Evolutionary conservation across 192 early-diverging fungal species (phyloP), one percentile per base, ranked within the genome.

Genomic region (Gorgonomyces haynaldii): DNA sequence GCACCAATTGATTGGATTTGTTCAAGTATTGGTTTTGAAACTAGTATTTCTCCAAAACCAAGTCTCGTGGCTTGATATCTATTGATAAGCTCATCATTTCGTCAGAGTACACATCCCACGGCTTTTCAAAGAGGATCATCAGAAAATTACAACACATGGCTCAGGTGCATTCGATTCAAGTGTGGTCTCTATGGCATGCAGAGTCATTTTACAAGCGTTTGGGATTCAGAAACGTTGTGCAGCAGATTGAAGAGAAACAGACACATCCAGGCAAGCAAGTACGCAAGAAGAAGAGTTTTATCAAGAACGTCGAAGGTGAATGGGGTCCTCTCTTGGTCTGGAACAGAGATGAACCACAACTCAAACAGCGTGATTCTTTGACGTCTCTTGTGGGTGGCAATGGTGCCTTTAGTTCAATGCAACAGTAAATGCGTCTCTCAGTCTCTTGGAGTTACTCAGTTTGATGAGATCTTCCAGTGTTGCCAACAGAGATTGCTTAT

Each of bases 101-200:
- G 28, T 31, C 52, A 0, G 20, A 15, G 1, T 64, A 64, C 42
- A 42, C 50, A 3, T 28, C 31, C 22, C 40, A 22, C 23, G 62
- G 62, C 20, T 64, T 64, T 54, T 42, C 39, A 0, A 50, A 52
- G 8, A 37, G 50, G 7, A 39, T 64, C 19, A 40, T 64, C 37
- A 47, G 49, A 13, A 51, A 60, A 37, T 50, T 64, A 17, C 52
- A 55, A 31, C 47, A 52, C 16, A 42, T 47, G 13, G 24, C 44
- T 13, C 26, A 48, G 2, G 45, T 44, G 15, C n/a, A 30, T 13
- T 48, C 56, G 8, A 49, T 64, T 26, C 50, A 64, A 37, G 62
- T 64, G 1, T 64, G 62, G 62, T 36, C 27, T 40, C 31, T 64
- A 7, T 64, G 62, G 62, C 50, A 54, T 31, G 53, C 57, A 21